A percentile compares a stretch with the other conserved stretches of the same genome.
Conservation (phyloP, 768 basidiomycete species). For the Xerocomus potaroensis region DNA sequence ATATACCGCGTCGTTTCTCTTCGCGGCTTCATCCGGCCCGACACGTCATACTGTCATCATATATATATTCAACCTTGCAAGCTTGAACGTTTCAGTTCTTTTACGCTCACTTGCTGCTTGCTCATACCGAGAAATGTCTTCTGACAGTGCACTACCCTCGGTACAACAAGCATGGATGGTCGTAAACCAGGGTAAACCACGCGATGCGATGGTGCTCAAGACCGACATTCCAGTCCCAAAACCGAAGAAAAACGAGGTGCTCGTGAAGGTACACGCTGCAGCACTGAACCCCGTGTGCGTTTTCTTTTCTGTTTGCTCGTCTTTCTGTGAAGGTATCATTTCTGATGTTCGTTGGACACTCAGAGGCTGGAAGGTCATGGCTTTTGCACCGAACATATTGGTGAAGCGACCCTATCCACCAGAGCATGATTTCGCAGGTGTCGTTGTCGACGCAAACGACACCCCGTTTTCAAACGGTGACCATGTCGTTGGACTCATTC, state of each 20-base stretch:
- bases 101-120: no score
- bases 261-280: constrained; percentile 48
- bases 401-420: constrained; percentile 47
- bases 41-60: no score
- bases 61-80: no score
- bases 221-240: constrained; percentile 30
- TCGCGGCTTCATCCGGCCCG: no score
- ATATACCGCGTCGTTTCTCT: no score
- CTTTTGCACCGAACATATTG: constrained; percentile 42
- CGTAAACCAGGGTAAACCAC: constrained; percentile 27
- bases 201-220: constrained; percentile 26
- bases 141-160: constrained; percentile 8
- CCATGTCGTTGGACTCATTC: constrained; percentile 56
- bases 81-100: no score
- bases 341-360: neutral
- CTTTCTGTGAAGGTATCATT: no score
- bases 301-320: neutral
- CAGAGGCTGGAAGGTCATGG: constrained; percentile 62
- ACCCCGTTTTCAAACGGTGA: constrained; percentile 55
- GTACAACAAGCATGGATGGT: constrained; percentile 31
- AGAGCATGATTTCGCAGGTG: constrained; percentile 63
- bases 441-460: constrained; percentile 52
- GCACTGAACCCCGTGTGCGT: constrained; percentile 68
- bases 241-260: constrained; percentile 39
- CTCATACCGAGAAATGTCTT: constrained; percentile 14